phyloP scores from a whole-genome alignment of 2,329 filamentous ascomycete species.

The Colletotrichum aenigma region DNA sequence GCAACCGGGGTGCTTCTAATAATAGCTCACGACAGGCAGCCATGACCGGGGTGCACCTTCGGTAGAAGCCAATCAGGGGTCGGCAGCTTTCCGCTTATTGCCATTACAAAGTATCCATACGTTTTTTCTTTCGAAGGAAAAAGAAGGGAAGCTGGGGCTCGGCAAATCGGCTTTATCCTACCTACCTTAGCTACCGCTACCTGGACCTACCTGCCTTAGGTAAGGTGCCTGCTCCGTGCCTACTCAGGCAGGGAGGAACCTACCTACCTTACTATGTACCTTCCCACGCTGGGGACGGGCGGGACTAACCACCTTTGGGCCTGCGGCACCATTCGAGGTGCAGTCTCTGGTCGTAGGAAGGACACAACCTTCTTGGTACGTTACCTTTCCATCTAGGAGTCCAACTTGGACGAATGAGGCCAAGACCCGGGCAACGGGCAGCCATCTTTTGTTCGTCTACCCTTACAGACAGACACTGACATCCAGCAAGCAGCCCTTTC shows the following conservation, averaged over 20 bases:
- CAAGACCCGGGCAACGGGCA: not conserved
- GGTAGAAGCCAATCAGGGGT: not conserved
- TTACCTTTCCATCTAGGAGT: not conserved
- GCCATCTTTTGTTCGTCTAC: not conserved
- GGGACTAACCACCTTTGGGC: not conserved
- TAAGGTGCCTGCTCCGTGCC: not conserved
- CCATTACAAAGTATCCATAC: not conserved
- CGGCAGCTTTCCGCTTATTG: constrained; percentile 1
- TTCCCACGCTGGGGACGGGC: not conserved
- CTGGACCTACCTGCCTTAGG: not conserved
- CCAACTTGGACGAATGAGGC: not conserved
- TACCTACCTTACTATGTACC: not conserved
- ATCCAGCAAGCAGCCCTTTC: not conserved
- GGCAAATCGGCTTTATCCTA: constrained; percentile 11
- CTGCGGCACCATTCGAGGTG: not conserved
- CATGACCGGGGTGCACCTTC: not conserved
- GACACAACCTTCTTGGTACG: not conserved
- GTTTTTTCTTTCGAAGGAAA: not conserved
- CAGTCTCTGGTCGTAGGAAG: not conserved
- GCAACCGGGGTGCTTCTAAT: not conserved
- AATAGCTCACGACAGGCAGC: constrained; percentile 2
- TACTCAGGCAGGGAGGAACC: not conserved
- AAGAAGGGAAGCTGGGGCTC: not conserved
- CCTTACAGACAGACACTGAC: not conserved
- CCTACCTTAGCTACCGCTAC: not conserved